Percentiles rank a stretch among this genome's conserved stretches.
These are phyloP conservation scores for Fusarium sp. DNA, from an alignment of 2,329 filamentous ascomycete species.

Conservation along the genomic window DNA sequence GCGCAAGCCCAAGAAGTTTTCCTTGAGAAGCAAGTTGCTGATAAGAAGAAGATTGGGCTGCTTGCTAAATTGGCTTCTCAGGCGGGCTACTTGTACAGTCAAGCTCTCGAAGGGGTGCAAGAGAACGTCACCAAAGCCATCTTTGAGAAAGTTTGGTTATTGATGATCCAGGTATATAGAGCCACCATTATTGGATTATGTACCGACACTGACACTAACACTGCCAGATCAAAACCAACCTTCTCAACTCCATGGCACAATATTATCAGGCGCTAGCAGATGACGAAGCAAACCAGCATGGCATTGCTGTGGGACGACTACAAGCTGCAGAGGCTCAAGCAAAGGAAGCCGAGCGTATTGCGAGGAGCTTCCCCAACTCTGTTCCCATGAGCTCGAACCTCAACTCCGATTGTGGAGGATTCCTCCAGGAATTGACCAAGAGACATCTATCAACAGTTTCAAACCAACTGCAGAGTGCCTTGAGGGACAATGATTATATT, in stretches of 20 bases:
- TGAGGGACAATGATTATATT: constrained; percentile 97
- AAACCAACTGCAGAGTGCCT: constrained; percentile 78
- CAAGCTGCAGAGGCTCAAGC: constrained; percentile 82
- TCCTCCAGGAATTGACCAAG: constrained; percentile 84
- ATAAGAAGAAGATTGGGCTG: constrained; percentile 91
- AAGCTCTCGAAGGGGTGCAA: constrained; percentile 89
- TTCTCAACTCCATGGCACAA: constrained; percentile 87
- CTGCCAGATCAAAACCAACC: constrained; percentile 77
- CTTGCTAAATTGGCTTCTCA: constrained; percentile 94
- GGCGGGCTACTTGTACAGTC: constrained; percentile 85
- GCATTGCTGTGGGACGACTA: constrained; percentile 83
- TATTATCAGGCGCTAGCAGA: constrained; percentile 95
- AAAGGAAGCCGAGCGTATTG: constrained; percentile 80
- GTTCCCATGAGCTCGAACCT: constrained; percentile 86
- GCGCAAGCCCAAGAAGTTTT: constrained; percentile 98
- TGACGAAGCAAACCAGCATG: constrained; percentile 87
- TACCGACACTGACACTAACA: constrained; percentile 25
- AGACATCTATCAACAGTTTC: constrained; percentile 84
- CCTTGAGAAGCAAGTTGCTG: constrained; percentile 92
- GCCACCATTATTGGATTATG: background rate
- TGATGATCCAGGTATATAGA: constrained; percentile 75
- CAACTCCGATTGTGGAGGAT: constrained; percentile 78
- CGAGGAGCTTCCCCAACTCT: constrained; percentile 82
- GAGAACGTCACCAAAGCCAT: constrained; percentile 91
- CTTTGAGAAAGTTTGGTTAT: constrained; percentile 93